phyloP scores from a whole-genome alignment of 805 yeast genomes.

The Yarrowia yakushimensis region DNA sequence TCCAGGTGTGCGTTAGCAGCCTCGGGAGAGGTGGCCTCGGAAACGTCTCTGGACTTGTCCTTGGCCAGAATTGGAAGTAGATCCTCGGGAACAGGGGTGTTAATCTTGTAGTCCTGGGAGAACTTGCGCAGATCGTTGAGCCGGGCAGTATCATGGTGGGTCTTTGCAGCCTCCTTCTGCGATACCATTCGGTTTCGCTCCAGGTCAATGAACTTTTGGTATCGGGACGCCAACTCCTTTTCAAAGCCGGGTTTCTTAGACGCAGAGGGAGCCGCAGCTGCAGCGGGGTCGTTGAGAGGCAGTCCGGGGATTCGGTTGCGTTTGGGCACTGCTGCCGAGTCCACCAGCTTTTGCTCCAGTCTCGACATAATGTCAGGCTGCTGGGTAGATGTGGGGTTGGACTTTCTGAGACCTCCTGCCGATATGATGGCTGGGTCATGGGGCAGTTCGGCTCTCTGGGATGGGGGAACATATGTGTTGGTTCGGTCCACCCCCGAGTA shows the following conservation, averaged over 20 bases:
- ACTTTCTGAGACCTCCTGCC: neutral
- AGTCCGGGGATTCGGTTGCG: slow-evolving; percentile 3
- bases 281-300: neutral
- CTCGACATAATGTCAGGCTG: slow-evolving; percentile 9
- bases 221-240: slow-evolving; percentile 35
- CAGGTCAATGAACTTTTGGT: slow-evolving; percentile 36
- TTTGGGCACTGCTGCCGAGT: slow-evolving; percentile 16
- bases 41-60: slow-evolving; percentile 62
- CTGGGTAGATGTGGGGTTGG: neutral
- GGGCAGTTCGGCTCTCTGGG: slow-evolving; percentile 11
- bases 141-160: slow-evolving; percentile 36
- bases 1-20: slow-evolving; percentile 19
- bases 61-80: slow-evolving; percentile 67
- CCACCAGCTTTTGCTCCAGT: slow-evolving; percentile 19
- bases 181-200: slow-evolving; percentile 30
- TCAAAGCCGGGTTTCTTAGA: slow-evolving; percentile 30
- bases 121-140: slow-evolving; percentile 59
- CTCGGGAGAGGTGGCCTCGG: slow-evolving; percentile 28
- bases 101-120: slow-evolving; percentile 72
- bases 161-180: slow-evolving; percentile 34
- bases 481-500: slow-evolving; percentile 83
- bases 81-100: slow-evolving; percentile 54
- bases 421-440: slow-evolving; percentile 67
- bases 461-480: slow-evolving; percentile 14
- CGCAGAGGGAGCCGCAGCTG: slow-evolving; percentile 8